Conservation (phyloP, 2,329 filamentous ascomycete genomes). For the Aspergillus fumigatiaffinis region DNA sequence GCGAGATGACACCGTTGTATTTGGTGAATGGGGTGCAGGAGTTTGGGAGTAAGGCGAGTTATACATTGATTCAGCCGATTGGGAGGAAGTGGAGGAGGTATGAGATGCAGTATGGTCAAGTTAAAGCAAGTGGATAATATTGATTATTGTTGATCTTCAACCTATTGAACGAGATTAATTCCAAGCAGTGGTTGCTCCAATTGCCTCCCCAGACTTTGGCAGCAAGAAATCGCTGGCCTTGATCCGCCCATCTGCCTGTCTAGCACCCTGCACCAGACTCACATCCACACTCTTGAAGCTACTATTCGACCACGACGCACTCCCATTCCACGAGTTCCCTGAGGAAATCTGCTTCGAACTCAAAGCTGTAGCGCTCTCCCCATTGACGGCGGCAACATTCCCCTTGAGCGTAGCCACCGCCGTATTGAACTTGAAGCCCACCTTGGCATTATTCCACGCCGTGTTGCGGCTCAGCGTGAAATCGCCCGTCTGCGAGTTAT, state of each 20-base stretch:
- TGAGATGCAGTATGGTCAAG: not conserved
- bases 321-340: slow-evolving; percentile 13
- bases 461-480: slow-evolving; percentile 14
- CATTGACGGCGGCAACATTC: slow-evolving; percentile 13
- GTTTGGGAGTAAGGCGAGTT: slow-evolving; percentile 31
- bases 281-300: slow-evolving; percentile 15
- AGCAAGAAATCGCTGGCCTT: slow-evolving; percentile 12
- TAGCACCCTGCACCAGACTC: slow-evolving; percentile 9
- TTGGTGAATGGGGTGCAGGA: slow-evolving; percentile 48
- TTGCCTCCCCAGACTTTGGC: slow-evolving; percentile 7
- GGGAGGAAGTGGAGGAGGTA: slow-evolving; percentile 12
- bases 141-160: not conserved
- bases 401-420: slow-evolving; percentile 9
- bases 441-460: slow-evolving; percentile 13
- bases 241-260: slow-evolving; percentile 10
- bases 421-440: slow-evolving; percentile 12
- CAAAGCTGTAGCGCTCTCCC: slow-evolving; percentile 7
- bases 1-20: slow-evolving; percentile 45
- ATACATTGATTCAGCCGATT: slow-evolving; percentile 43
- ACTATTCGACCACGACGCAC: slow-evolving; percentile 4
- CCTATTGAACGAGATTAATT: not conserved
- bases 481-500: slow-evolving; percentile 16
- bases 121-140: not conserved
- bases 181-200: slow-evolving; percentile 15
- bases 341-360: slow-evolving; percentile 8